These are phyloP conservation scores for Heracleum sosnowskyi DNA, from an alignment of 129 eudicot species.

Conservation along the genomic window DNA sequence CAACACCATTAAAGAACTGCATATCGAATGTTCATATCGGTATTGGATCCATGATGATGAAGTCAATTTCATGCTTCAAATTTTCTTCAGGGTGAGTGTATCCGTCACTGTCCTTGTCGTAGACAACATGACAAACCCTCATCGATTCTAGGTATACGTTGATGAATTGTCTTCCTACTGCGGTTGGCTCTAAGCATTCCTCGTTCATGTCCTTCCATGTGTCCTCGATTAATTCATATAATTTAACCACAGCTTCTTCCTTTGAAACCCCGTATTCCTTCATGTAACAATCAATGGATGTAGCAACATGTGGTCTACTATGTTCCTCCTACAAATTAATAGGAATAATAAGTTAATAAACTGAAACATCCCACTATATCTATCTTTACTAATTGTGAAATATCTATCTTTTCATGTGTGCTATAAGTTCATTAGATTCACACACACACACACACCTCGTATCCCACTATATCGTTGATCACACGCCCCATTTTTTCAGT, in stretches of 20 bases:
- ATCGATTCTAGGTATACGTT: background rate
- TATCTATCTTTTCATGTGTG: background rate
- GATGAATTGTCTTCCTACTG: background rate
- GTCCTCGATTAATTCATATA: background rate
- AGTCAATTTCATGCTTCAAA: background rate
- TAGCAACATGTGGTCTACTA: background rate
- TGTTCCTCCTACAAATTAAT: background rate
- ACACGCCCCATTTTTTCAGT: background rate
- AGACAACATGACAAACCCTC: background rate
- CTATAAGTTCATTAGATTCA: background rate
- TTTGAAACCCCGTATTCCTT: conserved; percentile 1
- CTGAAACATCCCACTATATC: no score
- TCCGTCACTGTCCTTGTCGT: background rate
- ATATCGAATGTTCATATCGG: background rate
- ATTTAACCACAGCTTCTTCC: background rate
- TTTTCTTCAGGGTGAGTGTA: background rate
- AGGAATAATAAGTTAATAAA: no score
- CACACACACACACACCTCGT: conserved; percentile 6
- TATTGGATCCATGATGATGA: background rate
- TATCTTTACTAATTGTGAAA: no score
- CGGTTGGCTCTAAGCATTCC: background rate
- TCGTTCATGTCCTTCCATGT: conserved; percentile 4
- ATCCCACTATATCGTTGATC: conserved; percentile 13
- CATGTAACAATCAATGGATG: conserved; percentile 1
- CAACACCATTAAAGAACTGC: background rate